These are phyloP conservation scores for Tardiomyces digboiensis DNA, from an alignment of 1,139 yeast species.

Conservation along the genomic window DNA sequence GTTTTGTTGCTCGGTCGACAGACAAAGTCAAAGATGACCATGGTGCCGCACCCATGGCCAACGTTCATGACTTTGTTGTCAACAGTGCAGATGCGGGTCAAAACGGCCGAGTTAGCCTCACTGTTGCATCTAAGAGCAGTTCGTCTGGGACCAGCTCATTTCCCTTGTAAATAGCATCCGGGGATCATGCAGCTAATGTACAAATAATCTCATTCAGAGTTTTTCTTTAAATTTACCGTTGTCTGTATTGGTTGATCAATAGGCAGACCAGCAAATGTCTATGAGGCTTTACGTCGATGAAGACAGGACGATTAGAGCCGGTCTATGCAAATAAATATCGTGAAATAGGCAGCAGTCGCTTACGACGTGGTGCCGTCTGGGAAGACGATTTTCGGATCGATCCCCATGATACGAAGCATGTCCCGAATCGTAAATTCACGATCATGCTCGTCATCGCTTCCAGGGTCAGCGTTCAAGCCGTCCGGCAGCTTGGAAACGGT, in stretches of 20 bases:
- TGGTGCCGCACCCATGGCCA: background rate
- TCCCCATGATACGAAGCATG: background rate
- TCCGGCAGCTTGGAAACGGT: too few relatives aligned
- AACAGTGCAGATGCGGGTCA: background rate
- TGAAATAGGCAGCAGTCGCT: background rate
- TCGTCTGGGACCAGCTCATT: too few relatives aligned
- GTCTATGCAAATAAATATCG: background rate
- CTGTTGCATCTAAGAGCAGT: too few relatives aligned
- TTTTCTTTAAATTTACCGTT: too few relatives aligned
- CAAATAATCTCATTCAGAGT: too few relatives aligned
- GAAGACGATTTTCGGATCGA: background rate
- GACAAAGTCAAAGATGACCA: background rate
- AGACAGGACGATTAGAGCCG: too few relatives aligned
- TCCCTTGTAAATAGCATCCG: too few relatives aligned
- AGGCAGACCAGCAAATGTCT: too few relatives aligned
- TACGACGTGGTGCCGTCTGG: background rate
- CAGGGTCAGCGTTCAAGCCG: too few relatives aligned
- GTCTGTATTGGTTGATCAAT: too few relatives aligned
- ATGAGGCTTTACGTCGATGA: too few relatives aligned
- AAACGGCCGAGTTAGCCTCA: background rate
- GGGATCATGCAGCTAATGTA: too few relatives aligned
- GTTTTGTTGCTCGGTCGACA: constrained; percentile 37
- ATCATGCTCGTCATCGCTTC: background rate
- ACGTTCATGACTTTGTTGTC: background rate
- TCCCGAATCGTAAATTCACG: background rate